Evolutionary conservation across 2,329 filamentous ascomycete species (phyloP), one percentile per base, ranked within the genome.

Genomic region (Bipolaris zeicola): DNA sequence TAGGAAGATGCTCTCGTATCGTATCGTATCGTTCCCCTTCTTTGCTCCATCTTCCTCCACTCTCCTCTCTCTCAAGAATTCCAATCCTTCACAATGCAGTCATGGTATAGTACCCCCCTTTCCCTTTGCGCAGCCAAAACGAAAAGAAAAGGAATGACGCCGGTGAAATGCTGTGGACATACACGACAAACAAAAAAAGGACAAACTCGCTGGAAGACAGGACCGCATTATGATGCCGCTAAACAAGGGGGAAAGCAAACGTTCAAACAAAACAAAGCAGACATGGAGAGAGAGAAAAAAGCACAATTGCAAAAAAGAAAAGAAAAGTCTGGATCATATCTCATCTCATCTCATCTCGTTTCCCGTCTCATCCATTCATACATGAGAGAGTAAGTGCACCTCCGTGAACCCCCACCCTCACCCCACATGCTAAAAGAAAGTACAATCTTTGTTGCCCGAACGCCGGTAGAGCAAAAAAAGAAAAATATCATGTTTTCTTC

Each of bases 211-310:
- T 55, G 26, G 48, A 51, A 31, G 39, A 48, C 33, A 28, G 34
- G 22, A 26, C 33, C 45, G 55, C 54, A 58, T 67, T 64, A 62
- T 66, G 60, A 67, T 69, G 66, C 64, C 67, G 64, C 63, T 66
- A 66, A 65, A 67, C 57, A 38, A 44, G 31, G 45, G 38, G 41
- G 49, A 54, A 36, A 26, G 26, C 31, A 22, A 39, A 7, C 28
- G 28, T 31, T 31, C 28, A 45, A 22, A 22, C 41, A 31, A 43
- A 18, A 18, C 28, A 22, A 34, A 24, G 6, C 14, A 48, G 26
- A 24, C 8, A 26, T 4, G 20, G 33, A 7, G 13, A 14, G 6
- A 36, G 6, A 36, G 28, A 36, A 7, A n/a, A 34, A 36, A 20
- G 8, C 20, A n/a, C 13, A n/a, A 16, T 44, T 34, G 45, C 22